Evolutionary conservation across 257 asterid species (phyloP).

Genomic region (Primulina huaijiensis): DNA sequence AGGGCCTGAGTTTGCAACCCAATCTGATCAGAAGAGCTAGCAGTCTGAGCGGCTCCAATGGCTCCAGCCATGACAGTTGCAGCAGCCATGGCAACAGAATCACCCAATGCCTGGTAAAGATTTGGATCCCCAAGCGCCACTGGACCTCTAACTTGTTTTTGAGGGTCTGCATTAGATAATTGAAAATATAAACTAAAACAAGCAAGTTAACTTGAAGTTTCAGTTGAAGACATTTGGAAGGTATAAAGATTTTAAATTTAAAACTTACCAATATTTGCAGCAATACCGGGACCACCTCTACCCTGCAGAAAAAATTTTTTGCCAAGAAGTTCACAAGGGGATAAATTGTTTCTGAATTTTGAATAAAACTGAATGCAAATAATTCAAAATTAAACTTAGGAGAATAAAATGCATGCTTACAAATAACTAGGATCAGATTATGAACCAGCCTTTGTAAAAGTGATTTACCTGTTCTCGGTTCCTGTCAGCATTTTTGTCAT

Average conservation of each 20-base stretch:
- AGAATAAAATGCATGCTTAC: conserved; percentile 9
- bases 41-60: conserved; percentile 72
- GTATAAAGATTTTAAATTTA: conserved; percentile 18
- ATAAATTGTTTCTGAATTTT: no score
- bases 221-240: conserved; percentile 3
- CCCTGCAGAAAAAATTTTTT: conserved; percentile 54
- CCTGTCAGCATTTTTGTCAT: conserved; percentile 77
- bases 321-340: not conserved
- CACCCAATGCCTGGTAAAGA: conserved; percentile 77
- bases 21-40: conserved; percentile 39
- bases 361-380: not conserved
- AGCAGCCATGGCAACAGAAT: conserved; percentile 74
- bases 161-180: conserved; percentile 45
- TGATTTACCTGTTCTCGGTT: conserved; percentile 68
- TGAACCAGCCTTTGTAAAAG: conserved; percentile 13
- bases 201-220: not conserved
- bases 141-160: conserved; percentile 60
- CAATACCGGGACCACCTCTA: conserved; percentile 83
- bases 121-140: conserved; percentile 48
- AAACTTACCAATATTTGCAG: conserved; percentile 55
- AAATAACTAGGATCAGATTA: conserved; percentile 9
- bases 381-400: not conserved
- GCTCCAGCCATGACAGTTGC: conserved; percentile 86
- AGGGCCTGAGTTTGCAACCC: conserved; percentile 42
- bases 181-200: not conserved